Percentiles rank a stretch among this genome's conserved stretches.
These are phyloP conservation scores for Talaromyces sp. DNA, from an alignment of 2,329 filamentous ascomycete genomes.

Conservation along the genomic window DNA sequence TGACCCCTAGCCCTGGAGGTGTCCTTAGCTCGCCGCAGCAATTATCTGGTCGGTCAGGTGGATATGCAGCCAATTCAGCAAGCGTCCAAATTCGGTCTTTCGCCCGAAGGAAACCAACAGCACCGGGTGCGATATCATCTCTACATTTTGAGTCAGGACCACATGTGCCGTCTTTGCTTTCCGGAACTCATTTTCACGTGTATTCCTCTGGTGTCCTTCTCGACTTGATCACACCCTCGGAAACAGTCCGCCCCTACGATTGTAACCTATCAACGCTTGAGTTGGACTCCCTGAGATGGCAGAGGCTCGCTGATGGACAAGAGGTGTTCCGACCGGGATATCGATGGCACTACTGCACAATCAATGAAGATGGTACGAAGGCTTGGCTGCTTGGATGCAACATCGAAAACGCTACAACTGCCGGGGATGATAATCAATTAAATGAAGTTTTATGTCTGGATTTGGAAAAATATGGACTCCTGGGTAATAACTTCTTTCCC, in stretches of 20 bases:
- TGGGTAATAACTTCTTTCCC: slow-evolving; percentile 71
- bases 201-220: slow-evolving; percentile 90
- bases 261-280: slow-evolving; percentile 90
- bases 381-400: slow-evolving; percentile 95
- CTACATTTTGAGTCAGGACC: slow-evolving; percentile 86
- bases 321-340: slow-evolving; percentile 92
- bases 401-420: slow-evolving; percentile 62
- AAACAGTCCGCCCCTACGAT: slow-evolving; percentile 80
- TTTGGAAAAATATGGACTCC: slow-evolving; percentile 82
- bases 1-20: slow-evolving; percentile 40
- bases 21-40: slow-evolving; percentile 37
- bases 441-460: slow-evolving; percentile 95
- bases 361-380: slow-evolving; percentile 92
- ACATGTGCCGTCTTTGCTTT: slow-evolving; percentile 81
- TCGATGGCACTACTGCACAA: slow-evolving; percentile 96
- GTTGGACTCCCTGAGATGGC: slow-evolving; percentile 83
- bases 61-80: slow-evolving; percentile 72
- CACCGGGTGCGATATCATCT: slow-evolving; percentile 84
- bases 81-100: slow-evolving; percentile 58
- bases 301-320: slow-evolving; percentile 88
- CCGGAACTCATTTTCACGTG: slow-evolving; percentile 91
- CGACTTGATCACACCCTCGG: slow-evolving; percentile 90
- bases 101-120: slow-evolving; percentile 54
- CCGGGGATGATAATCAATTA: slow-evolving; percentile 82
- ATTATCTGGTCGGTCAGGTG: slow-evolving; percentile 40